Percentiles rank a stretch among this genome's conserved stretches.
phyloP scores from a whole-genome alignment of 768 basidiomycete genomes.

The Agaricus subrufescens region DNA sequence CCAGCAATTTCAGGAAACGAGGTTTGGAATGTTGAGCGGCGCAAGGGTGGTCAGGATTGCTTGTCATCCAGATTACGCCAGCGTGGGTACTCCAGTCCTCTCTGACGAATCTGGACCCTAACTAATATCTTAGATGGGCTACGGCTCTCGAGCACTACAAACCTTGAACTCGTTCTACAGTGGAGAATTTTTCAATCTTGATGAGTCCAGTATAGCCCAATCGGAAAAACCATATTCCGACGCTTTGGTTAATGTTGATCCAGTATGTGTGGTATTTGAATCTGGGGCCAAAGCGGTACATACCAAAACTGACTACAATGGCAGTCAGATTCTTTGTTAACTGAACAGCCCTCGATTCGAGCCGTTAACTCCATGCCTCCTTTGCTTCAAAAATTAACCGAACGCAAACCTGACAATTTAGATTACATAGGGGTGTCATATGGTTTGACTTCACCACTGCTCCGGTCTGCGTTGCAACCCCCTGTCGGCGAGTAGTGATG shows the following conservation, averaged over 20 bases:
- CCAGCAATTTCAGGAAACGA: constrained; percentile 93
- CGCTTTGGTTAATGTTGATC: constrained; percentile 38
- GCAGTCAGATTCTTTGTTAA: constrained; percentile 50
- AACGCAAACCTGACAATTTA: constrained; percentile 82
- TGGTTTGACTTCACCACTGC: constrained; percentile 81
- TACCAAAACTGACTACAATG: not conserved
- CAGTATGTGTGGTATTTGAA: constrained; percentile 23
- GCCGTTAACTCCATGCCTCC: constrained; percentile 83
- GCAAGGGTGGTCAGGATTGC: constrained; percentile 91
- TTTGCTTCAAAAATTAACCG: constrained; percentile 83
- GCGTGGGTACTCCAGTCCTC: constrained; percentile 44
- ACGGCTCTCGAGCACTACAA: constrained; percentile 85
- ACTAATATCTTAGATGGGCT: constrained; percentile 74
- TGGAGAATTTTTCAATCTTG: constrained; percentile 86
- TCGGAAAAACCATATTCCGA: constrained; percentile 59
- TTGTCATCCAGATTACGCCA: constrained; percentile 92
- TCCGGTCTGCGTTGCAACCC: constrained; percentile 42
- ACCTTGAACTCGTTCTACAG: constrained; percentile 88
- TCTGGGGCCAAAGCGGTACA: not conserved
- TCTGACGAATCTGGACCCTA: not conserved
- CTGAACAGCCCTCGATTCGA: constrained; percentile 74
- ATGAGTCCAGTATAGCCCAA: constrained; percentile 47
- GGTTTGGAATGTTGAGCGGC: constrained; percentile 89
- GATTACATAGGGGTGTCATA: constrained; percentile 98
- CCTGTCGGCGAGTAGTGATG: too few relatives aligned